Base-by-base conservation (phyloP, 805 yeast species). In the Kodamaea kaohsiungensis region DNA sequence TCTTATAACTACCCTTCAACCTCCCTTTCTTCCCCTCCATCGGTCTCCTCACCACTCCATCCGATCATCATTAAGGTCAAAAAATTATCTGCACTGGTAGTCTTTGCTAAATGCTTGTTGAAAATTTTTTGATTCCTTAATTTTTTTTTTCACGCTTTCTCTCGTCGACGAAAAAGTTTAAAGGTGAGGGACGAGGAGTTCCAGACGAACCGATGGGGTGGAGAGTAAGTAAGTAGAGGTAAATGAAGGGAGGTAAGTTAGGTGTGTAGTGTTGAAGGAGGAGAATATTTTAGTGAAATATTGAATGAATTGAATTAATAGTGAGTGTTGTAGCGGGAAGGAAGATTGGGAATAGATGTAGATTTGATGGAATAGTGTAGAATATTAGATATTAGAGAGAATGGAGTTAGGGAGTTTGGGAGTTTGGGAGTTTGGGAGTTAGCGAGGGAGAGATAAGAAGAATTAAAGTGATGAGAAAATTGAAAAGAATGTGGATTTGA, bases 51-150 rank as follows among this genome's bases (percentile, higher is more conserved):
- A 12, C 19, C 19, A 39, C 43, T 39, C 35, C 35, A 3, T 30
- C 10, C 47, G n/a, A n/a, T n/a, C n/a, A n/a, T n/a, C n/a, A n/a
- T n/a, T n/a, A 19, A 5, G 7, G 12, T 43, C 47, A 43, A 25
- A 25, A 43, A 22, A 43, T 39, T 39, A 39, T 17, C 19, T 39
- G 19, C 43, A 39, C 10, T 45, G 22, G 45, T 40, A 17, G 45
- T 40, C 25, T 40, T 22, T 40, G 17, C n/a, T 40, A 17, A 22
- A 30, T 30, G 45, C 13, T 40, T 40, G 25, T 17, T 40, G 45
- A 40, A 40, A 40, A 40, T 40, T 40, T 40, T 40, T 40, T 16
- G 45, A 16, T 40, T 40, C 45, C 45, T 40, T 30, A 30, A 30
- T 17, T 40, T 40, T 38, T 38, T 40, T 40, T 40, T 39, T 39